Percentiles rank a stretch among this genome's conserved stretches.
These are phyloP conservation scores for Quercus tomentella DNA, from an alignment of 331 rosid genomes.

Conservation along the genomic window DNA sequence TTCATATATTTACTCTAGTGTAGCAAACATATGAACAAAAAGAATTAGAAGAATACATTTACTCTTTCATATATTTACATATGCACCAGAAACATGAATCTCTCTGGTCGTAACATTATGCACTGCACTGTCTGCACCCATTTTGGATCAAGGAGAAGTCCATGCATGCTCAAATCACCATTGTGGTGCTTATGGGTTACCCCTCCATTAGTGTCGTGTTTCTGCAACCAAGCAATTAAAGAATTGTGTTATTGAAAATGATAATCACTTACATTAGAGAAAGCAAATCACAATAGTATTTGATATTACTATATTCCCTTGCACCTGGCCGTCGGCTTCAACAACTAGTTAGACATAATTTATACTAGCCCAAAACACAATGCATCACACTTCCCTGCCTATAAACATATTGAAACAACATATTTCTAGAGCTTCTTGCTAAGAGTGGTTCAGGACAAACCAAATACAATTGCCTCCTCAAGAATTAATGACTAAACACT, in stretches of 20 bases:
- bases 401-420: neutral
- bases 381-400: no score
- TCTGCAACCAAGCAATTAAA: constrained; percentile 32
- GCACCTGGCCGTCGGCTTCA: no score
- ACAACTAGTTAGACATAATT: no score
- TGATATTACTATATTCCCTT: no score
- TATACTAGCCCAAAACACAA: no score
- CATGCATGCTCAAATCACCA: constrained; percentile 55
- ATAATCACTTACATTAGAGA: neutral
- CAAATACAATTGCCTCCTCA: no score
- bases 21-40: constrained; percentile 57
- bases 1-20: constrained; percentile 23
- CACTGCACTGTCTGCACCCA: neutral
- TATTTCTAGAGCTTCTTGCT: neutral
- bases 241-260: neutral
- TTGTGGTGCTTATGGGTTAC: constrained; percentile 31
- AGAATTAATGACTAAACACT: no score
- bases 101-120: constrained; percentile 10
- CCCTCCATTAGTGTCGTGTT: constrained; percentile 23
- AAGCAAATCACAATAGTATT: neutral
- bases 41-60: no score
- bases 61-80: neutral
- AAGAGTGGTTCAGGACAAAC: neutral
- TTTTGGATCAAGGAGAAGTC: constrained; percentile 62
- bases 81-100: constrained; percentile 24